Conservation (phyloP, 805 yeast species). For the Cyberlindnera saturnus region DNA sequence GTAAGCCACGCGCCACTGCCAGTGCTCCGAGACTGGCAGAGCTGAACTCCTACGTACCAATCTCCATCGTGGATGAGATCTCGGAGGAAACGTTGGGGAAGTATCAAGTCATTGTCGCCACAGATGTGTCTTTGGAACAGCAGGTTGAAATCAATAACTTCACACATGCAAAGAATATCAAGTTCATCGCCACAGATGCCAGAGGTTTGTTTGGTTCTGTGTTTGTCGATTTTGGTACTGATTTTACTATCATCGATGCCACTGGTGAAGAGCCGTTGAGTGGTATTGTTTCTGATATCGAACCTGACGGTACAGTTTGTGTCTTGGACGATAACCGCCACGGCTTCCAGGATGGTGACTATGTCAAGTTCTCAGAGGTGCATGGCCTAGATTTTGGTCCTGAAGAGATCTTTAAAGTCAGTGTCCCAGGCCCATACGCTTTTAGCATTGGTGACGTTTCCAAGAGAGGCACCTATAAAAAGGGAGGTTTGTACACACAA, state of each 20-base stretch:
- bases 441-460: slow-evolving; percentile 58
- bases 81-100: slow-evolving; percentile 45
- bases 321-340: slow-evolving; percentile 90
- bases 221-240: slow-evolving; percentile 85
- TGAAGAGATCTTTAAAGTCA: slow-evolving; percentile 67
- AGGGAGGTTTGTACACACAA: slow-evolving; percentile 89
- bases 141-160: slow-evolving; percentile 70
- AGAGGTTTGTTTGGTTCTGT: slow-evolving; percentile 85
- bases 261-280: slow-evolving; percentile 89
- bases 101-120: slow-evolving; percentile 82
- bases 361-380: slow-evolving; percentile 80
- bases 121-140: slow-evolving; percentile 64
- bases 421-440: slow-evolving; percentile 92
- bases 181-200: slow-evolving; percentile 75
- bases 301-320: slow-evolving; percentile 84
- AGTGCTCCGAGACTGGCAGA: slow-evolving; percentile 68
- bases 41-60: slow-evolving; percentile 86
- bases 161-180: slow-evolving; percentile 68
- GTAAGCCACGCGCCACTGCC: slow-evolving; percentile 68
- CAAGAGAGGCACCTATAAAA: slow-evolving; percentile 59
- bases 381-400: slow-evolving; percentile 76
- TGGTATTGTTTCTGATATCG: slow-evolving; percentile 89
- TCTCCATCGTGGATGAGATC: slow-evolving; percentile 54
- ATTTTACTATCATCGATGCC: slow-evolving; percentile 73
- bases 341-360: slow-evolving; percentile 88